Evolutionary conservation across 495 filamentous ascomycete species (phyloP), one percentile per base, ranked within the genome.

Genomic region (Xylaria bambusicola): DNA sequence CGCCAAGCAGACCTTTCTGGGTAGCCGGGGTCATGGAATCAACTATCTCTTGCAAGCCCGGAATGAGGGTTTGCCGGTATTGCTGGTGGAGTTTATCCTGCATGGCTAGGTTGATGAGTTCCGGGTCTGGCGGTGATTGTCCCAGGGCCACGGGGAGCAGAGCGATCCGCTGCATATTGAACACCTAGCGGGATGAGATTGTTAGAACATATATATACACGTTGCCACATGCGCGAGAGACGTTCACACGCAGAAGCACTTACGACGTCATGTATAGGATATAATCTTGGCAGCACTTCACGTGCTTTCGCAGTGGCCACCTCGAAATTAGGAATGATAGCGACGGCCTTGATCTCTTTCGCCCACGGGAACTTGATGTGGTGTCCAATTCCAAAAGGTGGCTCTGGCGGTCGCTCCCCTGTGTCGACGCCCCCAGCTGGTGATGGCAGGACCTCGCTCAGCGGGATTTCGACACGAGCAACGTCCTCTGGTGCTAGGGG

Each of bases 11-110:
- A 8, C 94, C 94, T 6, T 91, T 89, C 68, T 96, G 89, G 21
- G 87, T 86, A 66, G 83, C 80, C 1, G 93, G 93, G 21, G 85
- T 93, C 73, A 98, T 87, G 29, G 86, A 89, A 67, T 88, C 84
- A 33, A 98, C 86, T 58, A 97, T 90, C 66, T 95, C 89, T n/a
- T 88, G 87, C 53, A 98, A 76, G 0, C 94, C 93, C 1, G 93
- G 94, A 61, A 98, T 93, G 49, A 98, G 80, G 12, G 80, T 87
- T 71, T 90, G 86, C 42, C 94, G 86, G 75, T 98, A 97, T 9
- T 90, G 93, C 72, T 98, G 94, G 73, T 98, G 94, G 38, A 98
- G 81, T 72, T 91, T 94, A 76, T 98, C 94, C 74, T 96, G 92
- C 94, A 98, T 98, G 26, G 91, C 93, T 26, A 92, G 81, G 77